Conservation (phyloP, 2,329 filamentous ascomycete species). For the Neofusicoccum kwambonambiense region DNA sequence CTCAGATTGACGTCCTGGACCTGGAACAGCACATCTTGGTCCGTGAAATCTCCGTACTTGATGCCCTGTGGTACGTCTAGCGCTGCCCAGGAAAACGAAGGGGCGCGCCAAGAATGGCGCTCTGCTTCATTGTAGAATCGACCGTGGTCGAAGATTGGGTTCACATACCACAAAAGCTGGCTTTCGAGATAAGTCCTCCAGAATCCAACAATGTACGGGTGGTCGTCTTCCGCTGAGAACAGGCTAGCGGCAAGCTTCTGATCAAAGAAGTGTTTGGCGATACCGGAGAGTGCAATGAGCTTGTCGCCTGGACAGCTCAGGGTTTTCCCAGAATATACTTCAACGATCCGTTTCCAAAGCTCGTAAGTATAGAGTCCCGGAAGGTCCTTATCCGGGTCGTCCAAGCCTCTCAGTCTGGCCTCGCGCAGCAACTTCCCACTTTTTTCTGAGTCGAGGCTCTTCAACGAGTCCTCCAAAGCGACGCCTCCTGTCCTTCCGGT, state of each 20-base stretch:
- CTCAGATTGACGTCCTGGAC: conserved; percentile 18
- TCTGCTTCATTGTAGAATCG: conserved; percentile 9
- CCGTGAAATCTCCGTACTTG: conserved; percentile 21
- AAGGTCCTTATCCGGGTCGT: conserved; percentile 14
- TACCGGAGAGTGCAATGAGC: conserved; percentile 23
- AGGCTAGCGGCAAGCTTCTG: conserved; percentile 20
- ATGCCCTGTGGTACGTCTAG: conserved; percentile 21
- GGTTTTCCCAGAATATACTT: conserved; percentile 21
- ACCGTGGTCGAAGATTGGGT: conserved; percentile 2
- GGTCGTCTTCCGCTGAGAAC: not conserved
- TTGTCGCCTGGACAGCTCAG: conserved; percentile 21
- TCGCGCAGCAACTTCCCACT: conserved; percentile 1
- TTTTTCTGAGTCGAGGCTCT: conserved; percentile 8
- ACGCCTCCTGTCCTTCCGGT: not conserved
- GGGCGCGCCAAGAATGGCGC: conserved; percentile 14
- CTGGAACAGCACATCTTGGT: conserved; percentile 18
- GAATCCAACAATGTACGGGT: conserved; percentile 21
- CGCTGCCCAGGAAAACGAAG: conserved; percentile 27
- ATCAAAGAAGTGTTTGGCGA: conserved; percentile 14
- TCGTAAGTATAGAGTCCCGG: conserved; percentile 15
- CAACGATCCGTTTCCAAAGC: conserved; percentile 24
- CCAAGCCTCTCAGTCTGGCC: not conserved
- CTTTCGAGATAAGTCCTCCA: conserved; percentile 22
- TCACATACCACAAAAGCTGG: conserved; percentile 18
- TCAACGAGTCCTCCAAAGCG: conserved; percentile 10